Evolutionary conservation across 139 green algal species (phyloP), one percentile per base, ranked within the genome.

Genomic region (Pleodorina starrii): DNA sequence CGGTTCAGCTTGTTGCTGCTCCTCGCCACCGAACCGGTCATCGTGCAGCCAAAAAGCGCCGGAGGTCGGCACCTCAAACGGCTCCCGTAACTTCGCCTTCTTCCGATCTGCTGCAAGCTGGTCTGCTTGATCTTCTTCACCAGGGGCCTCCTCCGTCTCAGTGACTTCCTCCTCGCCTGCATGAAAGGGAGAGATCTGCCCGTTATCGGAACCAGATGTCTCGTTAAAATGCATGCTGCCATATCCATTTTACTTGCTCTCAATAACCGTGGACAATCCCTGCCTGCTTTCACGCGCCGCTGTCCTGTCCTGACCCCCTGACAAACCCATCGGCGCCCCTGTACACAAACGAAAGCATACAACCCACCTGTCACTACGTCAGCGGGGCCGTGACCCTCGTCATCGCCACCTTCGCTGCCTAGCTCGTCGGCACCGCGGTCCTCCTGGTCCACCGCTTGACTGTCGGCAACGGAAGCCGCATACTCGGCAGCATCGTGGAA

Each of bases 31-130:
- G 38, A 91, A 93, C 40, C 93, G 90, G 77, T 95, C 93, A 74
- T 95, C 93, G 29, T 95, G 93, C 51, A 94, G 87, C 91, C 91
- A 95, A 63, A 94, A 95, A 25, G 76, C 88, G 1, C 93, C 93
- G 0, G 82, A 75, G 0, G 63, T 94, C 2, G 93, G 93, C 71
- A 95, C 93, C 54, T 94, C 93, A 76, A 93, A 95, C 0, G 91
- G 90, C 93, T 93, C 91, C 23, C 89, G 86, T 17, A 69, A 69
- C 50, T 91, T 90, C 1, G 87, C 87, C 88, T 91, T 90, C 76
- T 48, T 85, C 10, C 2, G 50, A 23, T 63, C 54, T n/a, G 29
- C 46, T 10, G 54, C 46, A 29, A 16, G 9, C 1, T 48, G 19
- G 32, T 60, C 59, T 23, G 0, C 11, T 60, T 73, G 29, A 59